Evolutionary conservation across 495 filamentous ascomycete species (phyloP).

Genomic region (Mycothermus thermophilus): DNA sequence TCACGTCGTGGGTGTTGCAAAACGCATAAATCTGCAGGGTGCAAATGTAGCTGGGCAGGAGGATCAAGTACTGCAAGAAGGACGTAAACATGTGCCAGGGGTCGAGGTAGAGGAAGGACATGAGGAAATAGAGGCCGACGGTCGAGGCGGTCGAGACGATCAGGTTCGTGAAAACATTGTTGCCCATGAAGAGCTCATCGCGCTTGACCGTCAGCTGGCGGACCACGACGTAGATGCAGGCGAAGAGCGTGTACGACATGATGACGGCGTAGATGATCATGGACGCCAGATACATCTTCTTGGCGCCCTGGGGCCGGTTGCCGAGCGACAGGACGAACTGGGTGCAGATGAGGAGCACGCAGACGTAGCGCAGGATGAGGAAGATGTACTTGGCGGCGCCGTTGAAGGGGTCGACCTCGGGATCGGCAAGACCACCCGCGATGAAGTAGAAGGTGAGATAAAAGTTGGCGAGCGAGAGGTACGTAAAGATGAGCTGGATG

Average conservation of each 20-base stretch:
- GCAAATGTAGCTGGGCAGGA: slow-evolving; percentile 90
- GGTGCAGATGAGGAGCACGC: slow-evolving; percentile 73
- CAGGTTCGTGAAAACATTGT: slow-evolving; percentile 87
- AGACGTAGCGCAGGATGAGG: slow-evolving; percentile 67
- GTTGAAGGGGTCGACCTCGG: slow-evolving; percentile 75
- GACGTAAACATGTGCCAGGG: slow-evolving; percentile 99
- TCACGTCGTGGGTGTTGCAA: slow-evolving; percentile 98
- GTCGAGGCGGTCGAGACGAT: slow-evolving; percentile 83
- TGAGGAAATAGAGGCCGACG: slow-evolving; percentile 88
- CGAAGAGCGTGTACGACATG: slow-evolving; percentile 93
- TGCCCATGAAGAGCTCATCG: slow-evolving; percentile 46
- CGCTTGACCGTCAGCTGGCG: slow-evolving; percentile 47
- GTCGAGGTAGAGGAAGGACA: slow-evolving; percentile 89
- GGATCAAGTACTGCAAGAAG: slow-evolving; percentile 81
- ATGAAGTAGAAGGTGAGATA: slow-evolving; percentile 99
- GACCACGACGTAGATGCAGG: slow-evolving; percentile 71
- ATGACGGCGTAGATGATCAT: slow-evolving; percentile 84
- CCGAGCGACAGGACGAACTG: slow-evolving; percentile 99
- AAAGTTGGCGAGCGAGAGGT: slow-evolving; percentile 96
- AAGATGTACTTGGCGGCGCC: slow-evolving; percentile 76
- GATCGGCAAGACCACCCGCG: slow-evolving; percentile 79
- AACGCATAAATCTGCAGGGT: slow-evolving; percentile 97
- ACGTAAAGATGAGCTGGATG: slow-evolving; percentile 82
- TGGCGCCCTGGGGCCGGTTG: slow-evolving; percentile 92
- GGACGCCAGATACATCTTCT: slow-evolving; percentile 73